Percentiles rank a stretch among this genome's conserved stretches.
Evolutionary conservation across 176 grass and related monocot genomes (phyloP).

Genomic region (Pharus latifolius): DNA sequence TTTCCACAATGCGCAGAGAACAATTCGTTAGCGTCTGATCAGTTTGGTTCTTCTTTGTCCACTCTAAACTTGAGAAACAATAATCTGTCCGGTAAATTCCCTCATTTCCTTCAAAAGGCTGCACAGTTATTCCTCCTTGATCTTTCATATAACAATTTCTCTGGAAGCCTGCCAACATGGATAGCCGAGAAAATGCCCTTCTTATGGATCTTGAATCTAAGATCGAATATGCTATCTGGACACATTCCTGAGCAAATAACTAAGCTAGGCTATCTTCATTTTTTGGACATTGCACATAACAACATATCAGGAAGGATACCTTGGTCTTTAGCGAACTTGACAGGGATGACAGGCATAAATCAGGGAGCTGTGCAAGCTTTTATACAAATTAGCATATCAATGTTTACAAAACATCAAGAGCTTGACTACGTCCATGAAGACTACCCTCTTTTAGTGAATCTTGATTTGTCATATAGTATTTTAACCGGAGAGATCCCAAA

Average conservation of each 20-base stretch:
- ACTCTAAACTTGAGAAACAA: slow-evolving; percentile 12
- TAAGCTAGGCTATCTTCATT: not conserved
- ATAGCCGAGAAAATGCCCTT: not conserved
- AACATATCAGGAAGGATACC: slow-evolving; percentile 34
- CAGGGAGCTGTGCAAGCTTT: not conserved
- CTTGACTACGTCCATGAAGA: not conserved
- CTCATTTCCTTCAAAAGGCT: not conserved
- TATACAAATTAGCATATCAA: not conserved
- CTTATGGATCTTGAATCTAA: slow-evolving; percentile 13
- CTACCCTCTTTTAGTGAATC: not conserved
- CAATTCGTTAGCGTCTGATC: not conserved
- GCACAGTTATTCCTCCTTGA: not conserved
- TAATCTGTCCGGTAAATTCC: slow-evolving; percentile 24
- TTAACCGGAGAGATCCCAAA: not conserved
- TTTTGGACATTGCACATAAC: slow-evolving; percentile 30
- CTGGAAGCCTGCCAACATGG: slow-evolving; percentile 33
- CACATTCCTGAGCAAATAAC: slow-evolving; percentile 18
- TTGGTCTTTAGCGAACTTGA: not conserved
- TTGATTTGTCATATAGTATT: not conserved
- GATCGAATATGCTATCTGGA: slow-evolving; percentile 29
- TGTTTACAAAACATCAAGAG: slow-evolving; percentile 10
- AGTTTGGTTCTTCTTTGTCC: not conserved
- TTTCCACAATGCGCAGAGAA: not conserved
- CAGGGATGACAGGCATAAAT: not conserved
- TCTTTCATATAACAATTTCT: slow-evolving; percentile 23